A percentile compares a stretch with the other conserved stretches of the same genome.
phyloP scores from a whole-genome alignment of 2,329 filamentous ascomycete genomes.

The Talaromyces rugulosus region DNA sequence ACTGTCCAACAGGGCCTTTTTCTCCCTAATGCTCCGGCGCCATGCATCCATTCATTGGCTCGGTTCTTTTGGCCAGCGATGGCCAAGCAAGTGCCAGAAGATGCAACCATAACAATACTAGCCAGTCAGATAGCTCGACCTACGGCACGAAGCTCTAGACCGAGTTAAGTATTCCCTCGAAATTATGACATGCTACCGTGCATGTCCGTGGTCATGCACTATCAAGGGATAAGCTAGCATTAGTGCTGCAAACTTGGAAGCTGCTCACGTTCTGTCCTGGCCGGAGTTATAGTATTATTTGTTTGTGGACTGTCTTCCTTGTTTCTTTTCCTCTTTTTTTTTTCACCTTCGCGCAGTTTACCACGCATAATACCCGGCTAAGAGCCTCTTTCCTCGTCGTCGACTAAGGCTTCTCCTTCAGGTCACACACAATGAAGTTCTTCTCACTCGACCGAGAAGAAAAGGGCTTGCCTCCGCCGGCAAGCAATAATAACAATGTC shows the following conservation, averaged over 20 bases:
- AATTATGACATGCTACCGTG: not conserved
- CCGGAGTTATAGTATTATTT: not conserved
- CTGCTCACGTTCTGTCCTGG: not conserved
- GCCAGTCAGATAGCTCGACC: not conserved
- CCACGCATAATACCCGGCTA: not conserved
- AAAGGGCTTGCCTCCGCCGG: conserved; percentile 9
- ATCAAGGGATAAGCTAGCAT: not conserved
- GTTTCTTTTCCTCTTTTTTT: not conserved
- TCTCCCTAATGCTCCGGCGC: not conserved
- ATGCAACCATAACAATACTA: not conserved
- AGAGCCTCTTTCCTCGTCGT: not conserved
- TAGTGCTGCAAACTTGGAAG: not conserved
- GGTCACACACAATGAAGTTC: conserved; percentile 1
- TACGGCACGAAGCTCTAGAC: not conserved
- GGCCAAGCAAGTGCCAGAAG: not conserved
- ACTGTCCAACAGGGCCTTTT: not conserved
- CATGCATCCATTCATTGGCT: not conserved
- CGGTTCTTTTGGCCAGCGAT: not conserved
- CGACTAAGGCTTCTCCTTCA: not conserved
- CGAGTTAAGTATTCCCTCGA: not conserved
- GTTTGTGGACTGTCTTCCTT: no score
- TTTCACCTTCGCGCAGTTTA: not conserved
- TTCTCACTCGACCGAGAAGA: conserved; percentile 12
- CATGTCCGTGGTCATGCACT: not conserved
- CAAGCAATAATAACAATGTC: not conserved